phyloP scores from a whole-genome alignment of 2,329 filamentous ascomycete genomes.

The Sclerotinia glacialis region DNA sequence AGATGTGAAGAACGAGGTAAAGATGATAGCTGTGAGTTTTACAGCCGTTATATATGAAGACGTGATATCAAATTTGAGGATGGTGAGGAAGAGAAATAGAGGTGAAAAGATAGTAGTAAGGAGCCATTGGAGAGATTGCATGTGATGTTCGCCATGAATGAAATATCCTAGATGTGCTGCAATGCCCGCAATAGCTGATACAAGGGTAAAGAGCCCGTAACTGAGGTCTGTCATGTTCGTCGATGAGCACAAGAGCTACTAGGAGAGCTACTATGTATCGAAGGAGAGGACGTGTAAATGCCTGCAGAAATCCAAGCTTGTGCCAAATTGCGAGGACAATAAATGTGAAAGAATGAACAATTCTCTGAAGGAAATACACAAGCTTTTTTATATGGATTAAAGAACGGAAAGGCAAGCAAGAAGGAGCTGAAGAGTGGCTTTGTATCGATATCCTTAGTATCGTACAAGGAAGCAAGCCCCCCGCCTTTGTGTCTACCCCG shows the following conservation, averaged over 20 bases:
- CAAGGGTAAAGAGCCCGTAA: neutral
- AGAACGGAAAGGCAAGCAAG: neutral
- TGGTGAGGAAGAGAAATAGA: neutral
- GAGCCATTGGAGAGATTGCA: neutral
- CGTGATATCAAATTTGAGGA: neutral
- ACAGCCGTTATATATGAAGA: neutral
- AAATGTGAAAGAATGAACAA: neutral
- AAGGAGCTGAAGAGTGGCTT: neutral
- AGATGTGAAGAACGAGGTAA: neutral
- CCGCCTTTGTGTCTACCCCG: neutral
- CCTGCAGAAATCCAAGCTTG: neutral
- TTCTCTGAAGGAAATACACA: neutral
- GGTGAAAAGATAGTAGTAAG: neutral
- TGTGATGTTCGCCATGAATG: constrained; percentile 32
- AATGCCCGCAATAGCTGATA: constrained; percentile 23
- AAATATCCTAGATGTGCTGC: constrained; percentile 29
- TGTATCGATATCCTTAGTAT: neutral
- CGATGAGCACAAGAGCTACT: neutral
- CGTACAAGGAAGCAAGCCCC: neutral
- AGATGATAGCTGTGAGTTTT: neutral
- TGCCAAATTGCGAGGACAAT: neutral
- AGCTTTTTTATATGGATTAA: neutral
- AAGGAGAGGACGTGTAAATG: neutral
- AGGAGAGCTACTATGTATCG: neutral
- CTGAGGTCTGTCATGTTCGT: neutral